Conservation (phyloP, 176 grass and related monocot species). For the Lolium perenne region DNA sequence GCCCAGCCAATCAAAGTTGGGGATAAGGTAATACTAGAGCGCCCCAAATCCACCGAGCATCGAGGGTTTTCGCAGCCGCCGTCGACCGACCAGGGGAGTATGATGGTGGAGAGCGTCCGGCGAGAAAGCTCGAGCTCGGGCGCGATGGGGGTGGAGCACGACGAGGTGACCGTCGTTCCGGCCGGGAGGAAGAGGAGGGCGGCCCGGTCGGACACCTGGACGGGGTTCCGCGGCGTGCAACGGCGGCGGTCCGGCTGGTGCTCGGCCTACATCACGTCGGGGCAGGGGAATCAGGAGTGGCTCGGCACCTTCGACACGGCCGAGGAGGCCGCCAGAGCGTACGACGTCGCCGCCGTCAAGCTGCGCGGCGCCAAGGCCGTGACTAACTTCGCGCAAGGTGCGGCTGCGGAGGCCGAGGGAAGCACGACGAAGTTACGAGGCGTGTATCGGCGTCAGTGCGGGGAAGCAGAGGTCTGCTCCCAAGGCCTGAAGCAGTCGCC, state of each 20-base stretch:
- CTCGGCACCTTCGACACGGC: slow-evolving; percentile 2
- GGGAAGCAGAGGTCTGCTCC: too few relatives aligned
- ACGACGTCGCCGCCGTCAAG: slow-evolving; percentile 3
- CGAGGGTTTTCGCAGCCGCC: not conserved
- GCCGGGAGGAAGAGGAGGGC: not conserved
- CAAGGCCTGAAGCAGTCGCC: not conserved
- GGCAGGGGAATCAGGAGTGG: not conserved
- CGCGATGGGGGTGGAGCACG: not conserved
- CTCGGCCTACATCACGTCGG: not conserved
- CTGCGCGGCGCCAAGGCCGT: not conserved
- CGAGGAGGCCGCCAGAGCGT: slow-evolving; percentile 7
- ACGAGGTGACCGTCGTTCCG: not conserved
- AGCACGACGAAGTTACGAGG: too few relatives aligned
- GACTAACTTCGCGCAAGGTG: not conserved
- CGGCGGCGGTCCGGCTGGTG: not conserved
- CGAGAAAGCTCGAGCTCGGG: not conserved
- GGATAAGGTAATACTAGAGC: not conserved
- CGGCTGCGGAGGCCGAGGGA: not conserved
- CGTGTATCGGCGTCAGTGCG: too few relatives aligned
- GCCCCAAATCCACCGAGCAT: not conserved
- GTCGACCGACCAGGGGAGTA: not conserved
- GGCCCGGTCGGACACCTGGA: not conserved
- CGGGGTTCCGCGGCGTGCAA: slow-evolving; percentile 1
- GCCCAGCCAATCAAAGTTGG: not conserved
- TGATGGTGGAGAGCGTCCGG: not conserved